phyloP scores from a whole-genome alignment of 495 filamentous ascomycete species.

The Lophiostoma macrostomum region DNA sequence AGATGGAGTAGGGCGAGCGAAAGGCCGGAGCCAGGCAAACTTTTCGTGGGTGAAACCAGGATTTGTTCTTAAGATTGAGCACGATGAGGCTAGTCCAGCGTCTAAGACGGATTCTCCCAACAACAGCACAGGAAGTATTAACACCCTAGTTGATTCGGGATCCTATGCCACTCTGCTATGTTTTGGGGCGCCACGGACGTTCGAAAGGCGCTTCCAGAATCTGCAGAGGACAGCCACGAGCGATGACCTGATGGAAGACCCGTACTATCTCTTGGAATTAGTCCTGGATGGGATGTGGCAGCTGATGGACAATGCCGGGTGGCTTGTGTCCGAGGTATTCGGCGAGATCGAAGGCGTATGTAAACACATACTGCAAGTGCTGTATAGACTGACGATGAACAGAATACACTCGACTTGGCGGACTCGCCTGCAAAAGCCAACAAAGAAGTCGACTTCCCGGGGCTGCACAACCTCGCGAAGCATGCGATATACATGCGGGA shows the following conservation, averaged over 20 bases:
- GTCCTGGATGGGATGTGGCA: constrained; percentile 10
- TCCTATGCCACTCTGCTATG: constrained; percentile 5
- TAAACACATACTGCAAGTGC: background rate
- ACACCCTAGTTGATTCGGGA: background rate
- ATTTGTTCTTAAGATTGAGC: constrained; percentile 12
- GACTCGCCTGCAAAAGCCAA: background rate
- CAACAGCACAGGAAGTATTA: background rate
- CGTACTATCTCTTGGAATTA: constrained; percentile 5
- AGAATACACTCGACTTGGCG: constrained; percentile 5
- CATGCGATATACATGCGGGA: constrained; percentile 8
- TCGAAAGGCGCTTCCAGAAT: background rate
- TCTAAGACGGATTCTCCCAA: background rate
- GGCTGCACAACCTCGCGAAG: constrained; percentile 14
- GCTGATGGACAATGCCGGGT: constrained; percentile 5
- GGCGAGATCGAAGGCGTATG: constrained; percentile 8
- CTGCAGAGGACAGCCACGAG: background rate
- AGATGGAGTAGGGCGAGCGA: background rate
- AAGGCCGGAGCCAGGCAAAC: background rate
- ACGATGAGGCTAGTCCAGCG: background rate
- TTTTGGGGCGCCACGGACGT: constrained; percentile 4
- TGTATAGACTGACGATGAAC: background rate
- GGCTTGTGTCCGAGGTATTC: constrained; percentile 4
- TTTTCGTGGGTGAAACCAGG: constrained; percentile 12
- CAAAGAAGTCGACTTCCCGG: constrained; percentile 7
- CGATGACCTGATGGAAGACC: constrained; percentile 1